Percentiles rank a stretch among this genome's conserved stretches.
These are phyloP conservation scores for Pleurotus platypus DNA, from an alignment of 768 basidiomycete genomes.

Conservation along the genomic window DNA sequence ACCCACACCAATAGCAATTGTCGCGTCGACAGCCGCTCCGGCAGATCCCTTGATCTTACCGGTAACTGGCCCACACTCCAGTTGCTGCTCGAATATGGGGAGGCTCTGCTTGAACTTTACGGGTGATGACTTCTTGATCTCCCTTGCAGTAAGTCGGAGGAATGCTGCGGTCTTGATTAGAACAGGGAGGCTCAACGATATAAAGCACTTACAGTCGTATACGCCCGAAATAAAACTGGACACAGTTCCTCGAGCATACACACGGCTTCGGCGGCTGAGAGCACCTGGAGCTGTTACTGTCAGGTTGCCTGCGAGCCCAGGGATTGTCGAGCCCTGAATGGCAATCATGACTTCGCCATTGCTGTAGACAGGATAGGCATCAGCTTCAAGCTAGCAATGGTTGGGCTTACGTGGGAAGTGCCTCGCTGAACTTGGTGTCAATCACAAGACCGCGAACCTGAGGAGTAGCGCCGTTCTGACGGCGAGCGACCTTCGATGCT, in stretches of 20 bases:
- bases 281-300: background rate
- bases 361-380: background rate
- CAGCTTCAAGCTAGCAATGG: background rate
- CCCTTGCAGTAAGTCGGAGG: background rate
- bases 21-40: background rate
- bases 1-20: background rate
- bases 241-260: background rate
- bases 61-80: background rate
- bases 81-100: conserved; percentile 1
- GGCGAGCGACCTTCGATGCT: conserved; percentile 20
- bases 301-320: background rate
- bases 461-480: conserved; percentile 28
- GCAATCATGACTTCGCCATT: background rate
- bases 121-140: background rate
- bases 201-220: background rate
- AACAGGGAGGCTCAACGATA: background rate
- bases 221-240: background rate
- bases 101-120: background rate
- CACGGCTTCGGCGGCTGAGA: background rate
- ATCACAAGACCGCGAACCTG: conserved; percentile 38
- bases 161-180: background rate
- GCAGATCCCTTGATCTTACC: conserved; percentile 1
- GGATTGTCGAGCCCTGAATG: background rate
- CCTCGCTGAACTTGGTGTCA: conserved; percentile 33
- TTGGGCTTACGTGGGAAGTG: conserved; percentile 19